Evolutionary conservation across 257 asterid genomes (phyloP).

Genomic region (Fraxinus pennsylvanica): DNA sequence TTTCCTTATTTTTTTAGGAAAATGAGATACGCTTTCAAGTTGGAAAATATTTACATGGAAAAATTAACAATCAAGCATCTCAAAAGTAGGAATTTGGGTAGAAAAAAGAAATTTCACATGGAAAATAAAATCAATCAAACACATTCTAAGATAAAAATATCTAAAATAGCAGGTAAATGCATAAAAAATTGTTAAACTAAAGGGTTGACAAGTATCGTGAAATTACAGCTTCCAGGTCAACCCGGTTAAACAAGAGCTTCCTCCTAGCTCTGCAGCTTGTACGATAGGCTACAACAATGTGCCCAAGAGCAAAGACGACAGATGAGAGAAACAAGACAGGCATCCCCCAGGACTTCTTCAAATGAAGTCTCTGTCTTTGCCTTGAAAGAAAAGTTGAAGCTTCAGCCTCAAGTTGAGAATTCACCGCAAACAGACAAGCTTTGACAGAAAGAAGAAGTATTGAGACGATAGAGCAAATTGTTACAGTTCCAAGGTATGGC

Average conservation of each 20-base stretch:
- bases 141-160: not conserved
- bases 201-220: slow-evolving; percentile 2
- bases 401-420: slow-evolving; percentile 79
- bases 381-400: slow-evolving; percentile 69
- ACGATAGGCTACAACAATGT: slow-evolving; percentile 87
- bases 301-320: slow-evolving; percentile 95
- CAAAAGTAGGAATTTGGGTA: too few species aligned
- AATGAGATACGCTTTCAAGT: too few species aligned
- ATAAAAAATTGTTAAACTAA: not conserved
- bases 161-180: not conserved
- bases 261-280: slow-evolving; percentile 92
- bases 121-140: too few species aligned
- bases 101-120: too few species aligned
- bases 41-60: too few species aligned
- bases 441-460: slow-evolving; percentile 73
- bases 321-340: slow-evolving; percentile 94
- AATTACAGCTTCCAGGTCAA: slow-evolving; percentile 90
- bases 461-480: slow-evolving; percentile 69
- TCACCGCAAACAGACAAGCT: slow-evolving; percentile 79
- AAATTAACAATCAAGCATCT: too few species aligned
- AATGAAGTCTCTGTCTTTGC: slow-evolving; percentile 82
- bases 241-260: slow-evolving; percentile 84
- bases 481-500: slow-evolving; percentile 85
- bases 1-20: too few species aligned
- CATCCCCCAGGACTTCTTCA: slow-evolving; percentile 99